Conservation (phyloP, 345 rosid genomes). For the Citrus australasica region DNA sequence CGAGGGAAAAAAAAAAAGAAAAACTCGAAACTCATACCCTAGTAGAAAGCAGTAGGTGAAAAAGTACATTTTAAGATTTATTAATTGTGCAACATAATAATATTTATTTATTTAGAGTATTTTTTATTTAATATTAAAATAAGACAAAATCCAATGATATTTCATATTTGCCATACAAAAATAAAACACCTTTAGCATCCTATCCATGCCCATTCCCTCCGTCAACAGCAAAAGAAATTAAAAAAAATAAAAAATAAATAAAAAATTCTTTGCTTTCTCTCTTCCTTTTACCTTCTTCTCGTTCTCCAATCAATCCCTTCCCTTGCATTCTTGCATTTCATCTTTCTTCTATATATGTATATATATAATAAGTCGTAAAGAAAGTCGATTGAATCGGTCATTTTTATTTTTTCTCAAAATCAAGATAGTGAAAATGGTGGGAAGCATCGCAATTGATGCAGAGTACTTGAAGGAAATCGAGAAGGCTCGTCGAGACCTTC, state of each 20-base stretch:
- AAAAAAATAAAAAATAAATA: background rate
- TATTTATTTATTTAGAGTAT: background rate
- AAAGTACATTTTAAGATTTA: no score
- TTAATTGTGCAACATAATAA: no score
- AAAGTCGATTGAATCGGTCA: background rate
- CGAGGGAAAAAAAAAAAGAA: no score
- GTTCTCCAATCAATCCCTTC: background rate
- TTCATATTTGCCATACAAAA: background rate
- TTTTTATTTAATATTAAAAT: no score
- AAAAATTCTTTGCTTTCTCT: slow-evolving; percentile 12
- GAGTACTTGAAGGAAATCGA: slow-evolving; percentile 68
- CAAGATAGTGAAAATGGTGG: slow-evolving; percentile 27
- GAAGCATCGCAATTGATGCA: slow-evolving; percentile 27
- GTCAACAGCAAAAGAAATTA: background rate
- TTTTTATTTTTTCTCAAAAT: background rate
- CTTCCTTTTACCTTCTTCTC: background rate
- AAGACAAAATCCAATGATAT: background rate
- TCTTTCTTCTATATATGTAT: background rate
- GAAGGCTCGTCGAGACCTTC: slow-evolving; percentile 67
- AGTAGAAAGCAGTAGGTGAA: no score
- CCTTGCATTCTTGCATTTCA: no score
- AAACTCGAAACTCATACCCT: no score
- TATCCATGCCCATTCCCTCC: slow-evolving; percentile 9
- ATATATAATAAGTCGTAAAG: no score
- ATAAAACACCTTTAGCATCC: background rate